A percentile compares a stretch with the other conserved stretches of the same genome.
These are phyloP conservation scores for Umbelopsis sp. DNA, from an alignment of 192 early-diverging fungal genomes.

Conservation along the genomic window DNA sequence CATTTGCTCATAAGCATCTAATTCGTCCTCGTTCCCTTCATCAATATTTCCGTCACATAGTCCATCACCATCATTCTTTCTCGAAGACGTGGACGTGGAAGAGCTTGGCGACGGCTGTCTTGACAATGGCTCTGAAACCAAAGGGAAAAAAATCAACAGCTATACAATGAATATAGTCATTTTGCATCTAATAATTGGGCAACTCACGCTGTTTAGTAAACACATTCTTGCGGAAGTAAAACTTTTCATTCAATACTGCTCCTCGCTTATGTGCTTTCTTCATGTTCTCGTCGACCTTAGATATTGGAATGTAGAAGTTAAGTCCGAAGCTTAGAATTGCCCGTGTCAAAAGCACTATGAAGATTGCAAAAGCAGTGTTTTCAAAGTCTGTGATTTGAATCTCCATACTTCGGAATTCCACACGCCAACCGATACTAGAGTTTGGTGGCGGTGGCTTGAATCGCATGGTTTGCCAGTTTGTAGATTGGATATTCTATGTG, in stretches of 20 bases:
- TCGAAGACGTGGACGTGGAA: background rate
- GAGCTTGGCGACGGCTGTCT: slow-evolving; percentile 7
- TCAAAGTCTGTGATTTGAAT: slow-evolving; percentile 96
- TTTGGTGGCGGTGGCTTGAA: slow-evolving; percentile 97
- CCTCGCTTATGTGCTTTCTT: slow-evolving; percentile 79
- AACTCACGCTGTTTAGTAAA: slow-evolving; percentile 47
- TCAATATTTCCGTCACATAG: background rate
- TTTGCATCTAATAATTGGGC: background rate
- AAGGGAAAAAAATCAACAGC: background rate
- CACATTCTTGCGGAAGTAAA: slow-evolving; percentile 89
- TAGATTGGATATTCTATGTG: slow-evolving; percentile 90
- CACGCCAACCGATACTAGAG: slow-evolving; percentile 94
- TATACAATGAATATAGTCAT: background rate
- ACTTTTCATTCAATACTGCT: slow-evolving; percentile 80
- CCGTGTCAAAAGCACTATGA: slow-evolving; percentile 89
- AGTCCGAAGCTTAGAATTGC: slow-evolving; percentile 86
- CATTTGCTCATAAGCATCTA: slow-evolving; percentile 62
- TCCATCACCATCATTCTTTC: background rate
- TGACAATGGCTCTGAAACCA: slow-evolving; percentile 8
- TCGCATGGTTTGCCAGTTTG: slow-evolving; percentile 99
- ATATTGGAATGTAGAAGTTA: slow-evolving; percentile 96
- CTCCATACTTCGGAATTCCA: slow-evolving; percentile 98
- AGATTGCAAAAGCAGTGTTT: slow-evolving; percentile 94
- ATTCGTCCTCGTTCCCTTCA: slow-evolving; percentile 38
- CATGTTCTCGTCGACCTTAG: slow-evolving; percentile 97